Percentiles rank a stretch among this genome's conserved stretches.
phyloP scores from a whole-genome alignment of 2,329 filamentous ascomycete species.

The Penicillium griseofulvum region DNA sequence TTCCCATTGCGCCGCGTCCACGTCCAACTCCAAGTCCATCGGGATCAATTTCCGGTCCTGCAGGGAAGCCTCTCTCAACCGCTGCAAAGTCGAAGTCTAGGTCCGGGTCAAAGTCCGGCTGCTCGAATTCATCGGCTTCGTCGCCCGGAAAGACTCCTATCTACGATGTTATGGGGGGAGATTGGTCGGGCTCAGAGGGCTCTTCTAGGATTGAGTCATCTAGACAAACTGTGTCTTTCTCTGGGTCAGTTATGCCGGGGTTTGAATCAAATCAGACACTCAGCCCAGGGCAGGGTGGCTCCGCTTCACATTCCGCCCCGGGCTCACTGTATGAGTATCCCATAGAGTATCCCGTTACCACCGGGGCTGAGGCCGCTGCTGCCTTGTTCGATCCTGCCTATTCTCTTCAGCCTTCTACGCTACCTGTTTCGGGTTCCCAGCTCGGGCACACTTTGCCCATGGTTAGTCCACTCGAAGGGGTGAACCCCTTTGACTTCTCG shows the following conservation, averaged over 20 bases:
- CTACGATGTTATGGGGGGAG: conserved; percentile 6
- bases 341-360: conserved; percentile 8
- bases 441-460: conserved; percentile 10
- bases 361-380: neutral
- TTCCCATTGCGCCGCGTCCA: conserved; percentile 24
- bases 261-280: neutral
- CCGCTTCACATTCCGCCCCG: conserved; percentile 10
- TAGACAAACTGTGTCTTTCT: neutral
- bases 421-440: conserved; percentile 4
- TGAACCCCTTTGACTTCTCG: conserved; percentile 22
- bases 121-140: neutral
- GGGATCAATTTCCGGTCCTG: neutral
- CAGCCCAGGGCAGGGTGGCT: neutral
- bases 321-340: conserved; percentile 12
- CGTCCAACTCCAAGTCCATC: neutral
- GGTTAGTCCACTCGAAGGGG: conserved; percentile 19
- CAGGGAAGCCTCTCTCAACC: neutral
- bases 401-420: conserved; percentile 11
- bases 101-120: conserved; percentile 17
- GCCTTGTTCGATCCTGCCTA: conserved; percentile 20
- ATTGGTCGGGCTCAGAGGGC: conserved; percentile 23
- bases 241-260: neutral
- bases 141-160: neutral
- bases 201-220: neutral
- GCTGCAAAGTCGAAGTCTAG: conserved; percentile 1